Conservation (phyloP, 495 filamentous ascomycete species). For the Aspergillus biplanus region DNA sequence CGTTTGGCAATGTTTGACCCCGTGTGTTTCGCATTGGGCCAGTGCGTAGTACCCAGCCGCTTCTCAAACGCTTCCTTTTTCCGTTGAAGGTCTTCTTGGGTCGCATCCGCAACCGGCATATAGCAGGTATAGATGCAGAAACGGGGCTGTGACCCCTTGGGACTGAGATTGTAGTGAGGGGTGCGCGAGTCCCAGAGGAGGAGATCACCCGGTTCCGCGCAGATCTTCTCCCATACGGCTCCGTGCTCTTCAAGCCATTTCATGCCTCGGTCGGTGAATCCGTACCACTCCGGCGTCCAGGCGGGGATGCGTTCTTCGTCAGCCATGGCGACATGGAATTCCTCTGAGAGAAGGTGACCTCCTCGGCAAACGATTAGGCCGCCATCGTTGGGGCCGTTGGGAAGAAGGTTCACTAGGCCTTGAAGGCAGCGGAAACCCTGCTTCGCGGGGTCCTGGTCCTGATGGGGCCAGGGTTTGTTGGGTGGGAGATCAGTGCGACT, state of each 20-base stretch:
- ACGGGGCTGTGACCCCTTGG: slow-evolving; percentile 23
- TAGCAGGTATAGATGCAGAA: slow-evolving; percentile 41
- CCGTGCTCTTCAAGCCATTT: slow-evolving; percentile 40
- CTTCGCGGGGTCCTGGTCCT: slow-evolving; percentile 46
- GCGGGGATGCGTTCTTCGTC: slow-evolving; percentile 37
- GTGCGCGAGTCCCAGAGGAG: slow-evolving; percentile 46
- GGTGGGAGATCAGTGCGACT: slow-evolving; percentile 36
- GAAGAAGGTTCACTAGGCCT: slow-evolving; percentile 47
- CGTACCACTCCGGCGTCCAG: slow-evolving; percentile 44
- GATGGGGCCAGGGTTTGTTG: slow-evolving; percentile 50
- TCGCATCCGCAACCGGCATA: slow-evolving; percentile 39
- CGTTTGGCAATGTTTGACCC: slow-evolving; percentile 35
- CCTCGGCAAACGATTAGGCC: slow-evolving; percentile 42
- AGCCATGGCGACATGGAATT: slow-evolving; percentile 38
- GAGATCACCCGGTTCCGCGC: slow-evolving; percentile 44
- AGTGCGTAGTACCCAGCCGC: slow-evolving; percentile 35
- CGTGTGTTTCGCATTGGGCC: slow-evolving; percentile 38
- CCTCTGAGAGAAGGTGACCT: slow-evolving; percentile 36
- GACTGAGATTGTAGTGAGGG: slow-evolving; percentile 41
- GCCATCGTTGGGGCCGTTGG: slow-evolving; percentile 47
- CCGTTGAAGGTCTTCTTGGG: slow-evolving; percentile 34
- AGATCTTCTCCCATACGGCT: slow-evolving; percentile 40
- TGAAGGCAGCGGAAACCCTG: slow-evolving; percentile 49
- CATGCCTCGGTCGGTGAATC: slow-evolving; percentile 40
- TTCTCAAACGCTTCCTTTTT: slow-evolving; percentile 41